Conservation (phyloP, 345 rosid genomes). For the Stellera chamaejasme region DNA sequence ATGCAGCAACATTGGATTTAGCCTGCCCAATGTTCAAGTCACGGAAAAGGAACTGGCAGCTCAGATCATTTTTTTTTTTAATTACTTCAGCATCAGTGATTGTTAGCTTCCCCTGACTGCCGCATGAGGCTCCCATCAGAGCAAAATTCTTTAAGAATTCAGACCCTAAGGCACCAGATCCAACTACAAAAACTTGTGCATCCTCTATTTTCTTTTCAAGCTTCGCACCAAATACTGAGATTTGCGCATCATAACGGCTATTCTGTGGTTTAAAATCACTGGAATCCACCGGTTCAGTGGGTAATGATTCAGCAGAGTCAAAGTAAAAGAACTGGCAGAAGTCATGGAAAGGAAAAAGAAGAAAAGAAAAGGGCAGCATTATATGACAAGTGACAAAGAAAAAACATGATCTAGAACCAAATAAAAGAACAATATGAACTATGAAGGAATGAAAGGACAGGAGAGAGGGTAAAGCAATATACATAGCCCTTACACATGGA, state of each 20-base stretch:
- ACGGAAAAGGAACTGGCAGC: slow-evolving; percentile 96
- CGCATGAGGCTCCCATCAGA: slow-evolving; percentile 94
- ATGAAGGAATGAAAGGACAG: no score
- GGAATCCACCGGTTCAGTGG: slow-evolving; percentile 62
- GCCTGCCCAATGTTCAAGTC: slow-evolving; percentile 99
- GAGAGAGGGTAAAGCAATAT: no score
- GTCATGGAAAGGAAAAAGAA: slow-evolving; percentile 11
- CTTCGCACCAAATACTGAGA: slow-evolving; percentile 92
- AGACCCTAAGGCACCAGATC: slow-evolving; percentile 98
- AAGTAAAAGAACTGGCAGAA: slow-evolving; percentile 86
- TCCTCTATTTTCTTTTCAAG: slow-evolving; percentile 90
- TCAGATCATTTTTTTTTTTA: slow-evolving; percentile 85
- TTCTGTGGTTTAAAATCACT: slow-evolving; percentile 59
- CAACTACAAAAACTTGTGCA: slow-evolving; percentile 73
- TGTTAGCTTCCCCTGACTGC: slow-evolving; percentile 70
- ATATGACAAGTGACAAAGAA: no score
- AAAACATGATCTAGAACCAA: no score
- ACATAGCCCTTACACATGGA: no score
- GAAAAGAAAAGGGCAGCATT: no score
- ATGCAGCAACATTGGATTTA: slow-evolving; percentile 94
- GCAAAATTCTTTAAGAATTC: slow-evolving; percentile 94
- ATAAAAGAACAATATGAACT: no score
- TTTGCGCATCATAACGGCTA: slow-evolving; percentile 94
- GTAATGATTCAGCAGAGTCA: slow-evolving; percentile 92
- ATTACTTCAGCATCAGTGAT: slow-evolving; percentile 99